Conservation (phyloP, 495 filamentous ascomycete species). For the Aspergillus mulundensis region DNA sequence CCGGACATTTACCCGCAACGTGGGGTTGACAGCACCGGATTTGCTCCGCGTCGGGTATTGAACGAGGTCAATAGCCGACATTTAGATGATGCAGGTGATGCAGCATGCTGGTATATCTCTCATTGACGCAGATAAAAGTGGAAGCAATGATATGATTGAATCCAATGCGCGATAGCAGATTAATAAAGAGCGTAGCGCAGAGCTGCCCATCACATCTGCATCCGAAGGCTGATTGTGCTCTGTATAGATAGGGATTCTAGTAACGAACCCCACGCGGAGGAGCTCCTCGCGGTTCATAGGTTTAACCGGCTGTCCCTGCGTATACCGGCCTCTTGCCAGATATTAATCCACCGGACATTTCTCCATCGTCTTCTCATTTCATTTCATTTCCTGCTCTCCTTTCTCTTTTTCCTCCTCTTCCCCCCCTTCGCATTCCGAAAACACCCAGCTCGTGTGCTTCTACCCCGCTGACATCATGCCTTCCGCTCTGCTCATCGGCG, state of each 20-base stretch:
- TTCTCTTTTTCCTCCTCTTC: conserved; percentile 5
- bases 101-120: not conserved
- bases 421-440: conserved; percentile 21
- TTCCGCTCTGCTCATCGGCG: conserved; percentile 54
- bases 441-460: conserved; percentile 17
- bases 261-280: not conserved
- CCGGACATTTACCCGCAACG: conserved; percentile 9
- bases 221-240: not conserved
- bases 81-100: not conserved
- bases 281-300: not conserved
- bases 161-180: not conserved
- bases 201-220: not conserved
- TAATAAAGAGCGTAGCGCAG: not conserved
- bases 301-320: not conserved
- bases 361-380: conserved; percentile 7
- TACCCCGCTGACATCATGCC: conserved; percentile 19
- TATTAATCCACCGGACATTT: not conserved
- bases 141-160: too few relatives aligned
- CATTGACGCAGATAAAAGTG: not conserved
- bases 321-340: not conserved
- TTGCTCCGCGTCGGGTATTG: conserved; percentile 36
- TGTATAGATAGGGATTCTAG: not conserved
- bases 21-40: conserved; percentile 24
- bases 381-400: conserved; percentile 6
- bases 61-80: conserved; percentile 32